A percentile compares a stretch with the other conserved stretches of the same genome.
Conservation (phyloP, 768 basidiomycete genomes). For the Lentinula raphanica region DNA sequence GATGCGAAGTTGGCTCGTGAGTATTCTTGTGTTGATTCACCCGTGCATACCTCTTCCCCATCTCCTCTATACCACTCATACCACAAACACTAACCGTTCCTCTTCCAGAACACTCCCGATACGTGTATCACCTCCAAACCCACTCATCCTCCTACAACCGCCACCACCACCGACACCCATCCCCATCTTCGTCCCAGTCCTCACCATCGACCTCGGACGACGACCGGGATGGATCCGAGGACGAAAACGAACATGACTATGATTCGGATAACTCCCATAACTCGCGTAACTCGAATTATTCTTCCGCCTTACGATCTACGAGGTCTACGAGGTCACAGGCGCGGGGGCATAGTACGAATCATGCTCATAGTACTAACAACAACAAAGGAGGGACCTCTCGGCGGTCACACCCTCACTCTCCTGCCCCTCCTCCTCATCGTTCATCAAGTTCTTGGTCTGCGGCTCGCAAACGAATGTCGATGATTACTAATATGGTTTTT, state of each 20-base stretch:
- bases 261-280: slow-evolving; percentile 1
- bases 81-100: not conserved
- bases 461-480: not conserved
- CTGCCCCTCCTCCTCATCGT: no score
- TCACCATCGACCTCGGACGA: not conserved
- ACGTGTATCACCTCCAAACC: slow-evolving; percentile 52
- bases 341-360: no score
- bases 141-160: not conserved
- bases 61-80: no score
- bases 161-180: not conserved
- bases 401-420: not conserved
- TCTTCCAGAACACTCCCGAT: slow-evolving; percentile 55
- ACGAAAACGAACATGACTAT: not conserved
- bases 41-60: not conserved
- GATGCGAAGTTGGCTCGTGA: slow-evolving; percentile 70
- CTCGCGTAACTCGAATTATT: not conserved
- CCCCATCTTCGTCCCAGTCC: not conserved
- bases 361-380: not conserved
- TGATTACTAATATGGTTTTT: not conserved
- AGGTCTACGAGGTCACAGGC: not conserved
- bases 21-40: slow-evolving; percentile 19
- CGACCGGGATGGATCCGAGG: not conserved
- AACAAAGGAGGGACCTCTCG: not conserved
- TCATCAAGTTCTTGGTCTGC: not conserved
- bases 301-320: not conserved